A percentile compares a stretch with the other conserved stretches of the same genome.
phyloP scores from a whole-genome alignment of 805 yeast genomes.

The Metschnikowia chrysomelidarum region DNA sequence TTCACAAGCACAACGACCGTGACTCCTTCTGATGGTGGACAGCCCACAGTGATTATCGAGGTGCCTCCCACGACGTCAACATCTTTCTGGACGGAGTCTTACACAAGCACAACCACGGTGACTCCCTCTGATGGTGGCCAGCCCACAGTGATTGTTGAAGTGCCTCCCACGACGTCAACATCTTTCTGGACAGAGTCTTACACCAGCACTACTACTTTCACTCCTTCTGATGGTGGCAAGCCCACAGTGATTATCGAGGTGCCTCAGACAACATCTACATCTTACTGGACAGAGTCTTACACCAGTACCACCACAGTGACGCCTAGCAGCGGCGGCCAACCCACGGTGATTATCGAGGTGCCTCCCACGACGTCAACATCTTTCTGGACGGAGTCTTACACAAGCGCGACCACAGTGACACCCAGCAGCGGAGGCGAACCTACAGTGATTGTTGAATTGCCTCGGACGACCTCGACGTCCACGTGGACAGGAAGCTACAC shows the following conservation, averaged over 20 bases:
- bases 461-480: slow-evolving; percentile 1
- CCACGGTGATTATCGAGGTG: slow-evolving; percentile 18
- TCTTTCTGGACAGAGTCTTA: slow-evolving; percentile 2
- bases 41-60: slow-evolving; percentile 7
- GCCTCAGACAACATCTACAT: slow-evolving; percentile 9
- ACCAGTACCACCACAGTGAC: slow-evolving; percentile 13
- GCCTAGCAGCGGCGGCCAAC: slow-evolving; percentile 18
- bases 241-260: slow-evolving; percentile 9
- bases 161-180: not conserved
- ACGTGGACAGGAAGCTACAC: not conserved
- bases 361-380: slow-evolving; percentile 11
- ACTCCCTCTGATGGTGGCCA: slow-evolving; percentile 2
- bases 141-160: slow-evolving; percentile 15
- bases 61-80: slow-evolving; percentile 13
- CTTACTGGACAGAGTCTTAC: slow-evolving; percentile 10
- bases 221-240: not conserved
- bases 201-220: not conserved
- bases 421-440: slow-evolving; percentile 21
- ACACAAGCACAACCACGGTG: slow-evolving; percentile 2
- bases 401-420: slow-evolving; percentile 12
- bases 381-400: slow-evolving; percentile 9
- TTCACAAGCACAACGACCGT: not conserved
- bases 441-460: slow-evolving; percentile 18
- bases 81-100: not conserved
- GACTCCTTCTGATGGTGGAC: not conserved